phyloP scores from a whole-genome alignment of 2,329 filamentous ascomycete species.

The Hypoxylon sp. region DNA sequence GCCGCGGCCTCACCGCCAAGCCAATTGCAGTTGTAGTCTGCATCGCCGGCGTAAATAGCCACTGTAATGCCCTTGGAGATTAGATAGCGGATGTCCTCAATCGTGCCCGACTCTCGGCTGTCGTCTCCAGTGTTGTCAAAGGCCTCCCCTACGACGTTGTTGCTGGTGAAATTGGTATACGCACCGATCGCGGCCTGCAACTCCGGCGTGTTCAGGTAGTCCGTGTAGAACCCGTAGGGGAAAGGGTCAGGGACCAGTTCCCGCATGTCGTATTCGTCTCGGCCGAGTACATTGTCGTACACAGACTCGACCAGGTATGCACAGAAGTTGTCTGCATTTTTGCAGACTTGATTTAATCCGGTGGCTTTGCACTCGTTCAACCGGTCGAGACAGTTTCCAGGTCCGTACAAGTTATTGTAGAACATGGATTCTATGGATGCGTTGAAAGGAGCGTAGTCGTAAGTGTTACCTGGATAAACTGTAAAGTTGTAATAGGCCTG shows the following conservation, averaged over 20 bases:
- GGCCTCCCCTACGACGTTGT: conserved; percentile 58
- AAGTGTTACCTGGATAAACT: conserved; percentile 67
- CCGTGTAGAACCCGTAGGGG: conserved; percentile 65
- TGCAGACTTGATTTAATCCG: conserved; percentile 64
- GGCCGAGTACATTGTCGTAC: conserved; percentile 63
- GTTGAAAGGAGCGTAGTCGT: conserved; percentile 66
- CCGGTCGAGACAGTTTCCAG: conserved; percentile 70
- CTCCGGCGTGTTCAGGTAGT: conserved; percentile 68
- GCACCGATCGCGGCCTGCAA: conserved; percentile 71
- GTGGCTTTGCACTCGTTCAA: conserved; percentile 66
- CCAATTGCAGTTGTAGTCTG: conserved; percentile 53
- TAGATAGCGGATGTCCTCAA: conserved; percentile 46
- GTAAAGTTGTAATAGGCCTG: conserved; percentile 70
- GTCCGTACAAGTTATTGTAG: conserved; percentile 71
- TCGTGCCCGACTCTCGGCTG: conserved; percentile 46
- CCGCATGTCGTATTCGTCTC: conserved; percentile 70
- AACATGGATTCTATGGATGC: conserved; percentile 61
- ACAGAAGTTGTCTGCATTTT: conserved; percentile 68
- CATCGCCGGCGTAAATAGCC: conserved; percentile 51
- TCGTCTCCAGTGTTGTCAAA: conserved; percentile 71
- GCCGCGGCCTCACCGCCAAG: conserved; percentile 48
- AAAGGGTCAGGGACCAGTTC: conserved; percentile 68
- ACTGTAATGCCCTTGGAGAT: conserved; percentile 44
- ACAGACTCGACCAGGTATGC: conserved; percentile 63
- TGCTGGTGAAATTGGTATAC: conserved; percentile 68